Conservation (phyloP, 805 yeast genomes). For the Zygosaccharomyces kombuchaensis region DNA sequence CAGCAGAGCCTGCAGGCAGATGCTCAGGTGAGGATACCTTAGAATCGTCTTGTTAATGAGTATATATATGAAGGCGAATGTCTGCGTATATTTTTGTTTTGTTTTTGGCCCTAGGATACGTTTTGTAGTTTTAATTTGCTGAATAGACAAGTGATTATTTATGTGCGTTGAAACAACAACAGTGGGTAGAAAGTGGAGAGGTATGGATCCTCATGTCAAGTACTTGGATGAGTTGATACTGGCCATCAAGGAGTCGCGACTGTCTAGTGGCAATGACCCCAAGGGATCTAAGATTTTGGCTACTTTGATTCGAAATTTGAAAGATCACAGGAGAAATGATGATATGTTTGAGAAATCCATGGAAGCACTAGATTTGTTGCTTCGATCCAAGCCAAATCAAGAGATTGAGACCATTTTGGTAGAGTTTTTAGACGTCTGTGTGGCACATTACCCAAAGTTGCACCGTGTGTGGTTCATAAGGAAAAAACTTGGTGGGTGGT, state of each 20-base stretch:
- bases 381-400: slow-evolving; percentile 22
- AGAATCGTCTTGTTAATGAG: neutral
- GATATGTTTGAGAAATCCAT: slow-evolving; percentile 26
- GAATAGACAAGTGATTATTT: neutral
- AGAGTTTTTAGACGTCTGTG: slow-evolving; percentile 17
- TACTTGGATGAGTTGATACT: slow-evolving; percentile 30
- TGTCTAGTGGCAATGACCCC: slow-evolving; percentile 5
- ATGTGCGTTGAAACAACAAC: neutral
- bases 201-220: slow-evolving; percentile 28
- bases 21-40: slow-evolving; percentile 9
- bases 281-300: slow-evolving; percentile 23
- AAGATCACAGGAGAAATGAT: slow-evolving; percentile 12
- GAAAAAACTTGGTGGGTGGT: slow-evolving; percentile 27
- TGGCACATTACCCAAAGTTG: slow-evolving; percentile 11
- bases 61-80: neutral
- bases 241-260: slow-evolving; percentile 23
- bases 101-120: neutral
- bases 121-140: neutral
- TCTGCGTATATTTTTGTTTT: neutral
- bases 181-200: neutral
- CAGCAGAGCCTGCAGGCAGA: slow-evolving; percentile 16
- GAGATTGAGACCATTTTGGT: slow-evolving; percentile 21
- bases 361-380: slow-evolving; percentile 27
- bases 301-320: slow-evolving; percentile 20
- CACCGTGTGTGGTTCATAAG: slow-evolving; percentile 29